These are phyloP conservation scores for Phytophthora niederhauseri DNA, from an alignment of 352 stramenopile species.

Conservation along the genomic window DNA sequence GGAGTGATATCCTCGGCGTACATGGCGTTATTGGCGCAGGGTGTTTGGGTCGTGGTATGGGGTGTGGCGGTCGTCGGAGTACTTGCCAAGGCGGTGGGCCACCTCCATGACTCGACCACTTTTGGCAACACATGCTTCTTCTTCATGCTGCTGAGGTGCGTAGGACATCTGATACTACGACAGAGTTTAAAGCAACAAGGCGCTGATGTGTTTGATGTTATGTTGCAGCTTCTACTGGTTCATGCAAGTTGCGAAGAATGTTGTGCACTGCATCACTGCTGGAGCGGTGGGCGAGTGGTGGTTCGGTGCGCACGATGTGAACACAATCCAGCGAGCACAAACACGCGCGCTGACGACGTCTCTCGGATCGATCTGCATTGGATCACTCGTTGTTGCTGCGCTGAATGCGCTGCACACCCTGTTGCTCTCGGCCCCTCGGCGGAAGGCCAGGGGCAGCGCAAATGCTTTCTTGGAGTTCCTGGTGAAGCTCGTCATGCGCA, in stretches of 20 bases:
- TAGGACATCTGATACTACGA: background rate
- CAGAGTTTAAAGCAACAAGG: background rate
- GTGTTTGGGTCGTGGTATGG: constrained; percentile 80
- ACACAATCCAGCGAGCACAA: constrained; percentile 73
- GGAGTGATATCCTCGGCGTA: constrained; percentile 73
- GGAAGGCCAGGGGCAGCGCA: constrained; percentile 61
- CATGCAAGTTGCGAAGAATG: constrained; percentile 83
- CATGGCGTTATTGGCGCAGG: constrained; percentile 62
- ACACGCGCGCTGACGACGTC: constrained; percentile 74
- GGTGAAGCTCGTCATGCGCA: constrained; percentile 68
- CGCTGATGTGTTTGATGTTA: background rate
- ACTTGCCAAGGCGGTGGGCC: constrained; percentile 55
- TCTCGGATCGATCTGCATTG: constrained; percentile 85
- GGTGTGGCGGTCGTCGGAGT: constrained; percentile 76
- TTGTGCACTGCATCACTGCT: constrained; percentile 86
- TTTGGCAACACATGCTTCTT: constrained; percentile 83
- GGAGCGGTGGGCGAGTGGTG: constrained; percentile 88
- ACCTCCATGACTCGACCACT: constrained; percentile 60
- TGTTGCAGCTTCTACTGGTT: constrained; percentile 79
- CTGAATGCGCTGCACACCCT: constrained; percentile 72
- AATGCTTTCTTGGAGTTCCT: constrained; percentile 89
- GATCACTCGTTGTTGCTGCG: constrained; percentile 76
- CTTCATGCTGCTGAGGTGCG: constrained; percentile 85
- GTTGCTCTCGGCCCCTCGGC: constrained; percentile 68
- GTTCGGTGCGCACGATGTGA: constrained; percentile 74